Base-by-base conservation (phyloP, 2,329 filamentous ascomycete species). In the Cercospora sp. region DNA sequence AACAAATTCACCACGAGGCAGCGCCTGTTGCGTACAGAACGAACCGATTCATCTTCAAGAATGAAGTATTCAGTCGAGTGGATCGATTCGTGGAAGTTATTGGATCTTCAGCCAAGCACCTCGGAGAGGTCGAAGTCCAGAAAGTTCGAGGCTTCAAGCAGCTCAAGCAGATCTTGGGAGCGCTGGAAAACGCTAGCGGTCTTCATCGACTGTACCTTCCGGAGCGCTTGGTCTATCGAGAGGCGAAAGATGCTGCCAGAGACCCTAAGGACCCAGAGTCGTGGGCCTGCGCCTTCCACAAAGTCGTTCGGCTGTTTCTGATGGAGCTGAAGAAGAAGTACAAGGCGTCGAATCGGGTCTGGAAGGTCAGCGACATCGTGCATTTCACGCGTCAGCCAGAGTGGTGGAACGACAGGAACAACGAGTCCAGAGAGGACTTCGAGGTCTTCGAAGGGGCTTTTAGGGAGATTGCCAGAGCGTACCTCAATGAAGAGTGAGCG, bases 1-100 rank as follows among this genome's bases (percentile, higher is more conserved):
- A 70, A 37, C 66, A 72, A 30, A 57, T 74, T 3, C 28, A 66
- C 53, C 18, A 4, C 6, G 73, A 75, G 37, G 67, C 70, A 4
- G 59, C 66, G 2, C 53, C 72, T 16, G n/a, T 61, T 10, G 61
- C 55, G 28, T 67, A 67, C 9, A 9, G 66, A 16, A 30, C 40
- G 5, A 49, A 63, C 12, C 43, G 51, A 26, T 67, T 63, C 21
- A 16, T 12, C 9, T 55, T 30, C 16, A 9, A 32, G 7, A 40
- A 57, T 21, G 13, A 21, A 3, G 12, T 63, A 0, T 13, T n/a
- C 12, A 28, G 12, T n/a, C 16, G 30, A 8, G 18, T 65, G 13
- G 32, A 49, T 2, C 30, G 24, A n/a, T 65, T 65, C 16, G 18
- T 65, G 0, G n/a, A 18, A 7, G 9, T 21, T 24, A 59, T 65